Evolutionary conservation across 2,329 filamentous ascomycete genomes (phyloP).

Genomic region (Trichoderma cornu-damae): DNA sequence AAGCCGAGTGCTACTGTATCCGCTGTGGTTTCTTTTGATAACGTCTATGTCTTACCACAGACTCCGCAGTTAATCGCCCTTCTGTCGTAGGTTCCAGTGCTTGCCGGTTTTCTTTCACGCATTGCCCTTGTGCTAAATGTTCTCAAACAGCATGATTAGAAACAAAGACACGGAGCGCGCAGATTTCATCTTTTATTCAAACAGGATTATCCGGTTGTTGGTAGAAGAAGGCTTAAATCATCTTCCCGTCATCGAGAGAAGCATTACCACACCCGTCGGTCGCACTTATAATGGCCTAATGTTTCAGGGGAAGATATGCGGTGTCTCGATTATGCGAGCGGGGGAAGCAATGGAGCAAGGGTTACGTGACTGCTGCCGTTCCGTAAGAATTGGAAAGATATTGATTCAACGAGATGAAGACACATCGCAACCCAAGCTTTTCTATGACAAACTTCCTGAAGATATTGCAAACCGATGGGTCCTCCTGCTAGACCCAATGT

Average conservation of each 20-base stretch:
- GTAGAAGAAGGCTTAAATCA: constrained; percentile 98
- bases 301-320: constrained; percentile 97
- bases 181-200: constrained; percentile 99
- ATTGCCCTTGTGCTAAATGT: constrained; percentile 22
- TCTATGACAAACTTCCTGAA: constrained; percentile 94
- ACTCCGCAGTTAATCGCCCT: constrained; percentile 96
- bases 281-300: constrained; percentile 83
- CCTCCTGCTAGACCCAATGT: constrained; percentile 94
- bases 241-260: constrained; percentile 81
- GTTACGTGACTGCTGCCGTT: constrained; percentile 89
- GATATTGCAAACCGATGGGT: constrained; percentile 94
- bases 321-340: constrained; percentile 96
- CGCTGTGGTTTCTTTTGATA: constrained; percentile 71
- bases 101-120: background rate
- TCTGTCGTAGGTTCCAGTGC: constrained; percentile 69
- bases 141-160: constrained; percentile 75
- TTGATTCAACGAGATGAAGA: constrained; percentile 97
- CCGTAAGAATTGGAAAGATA: constrained; percentile 97
- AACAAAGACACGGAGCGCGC: constrained; percentile 84
- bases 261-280: constrained; percentile 86
- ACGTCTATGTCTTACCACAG: constrained; percentile 85
- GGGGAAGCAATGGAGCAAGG: constrained; percentile 99
- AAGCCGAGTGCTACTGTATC: constrained; percentile 89
- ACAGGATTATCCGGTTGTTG: constrained; percentile 91
- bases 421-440: constrained; percentile 83